Evolutionary conservation across 208 protist species (phyloP).

Genomic region (Lotmaria passim): DNA sequence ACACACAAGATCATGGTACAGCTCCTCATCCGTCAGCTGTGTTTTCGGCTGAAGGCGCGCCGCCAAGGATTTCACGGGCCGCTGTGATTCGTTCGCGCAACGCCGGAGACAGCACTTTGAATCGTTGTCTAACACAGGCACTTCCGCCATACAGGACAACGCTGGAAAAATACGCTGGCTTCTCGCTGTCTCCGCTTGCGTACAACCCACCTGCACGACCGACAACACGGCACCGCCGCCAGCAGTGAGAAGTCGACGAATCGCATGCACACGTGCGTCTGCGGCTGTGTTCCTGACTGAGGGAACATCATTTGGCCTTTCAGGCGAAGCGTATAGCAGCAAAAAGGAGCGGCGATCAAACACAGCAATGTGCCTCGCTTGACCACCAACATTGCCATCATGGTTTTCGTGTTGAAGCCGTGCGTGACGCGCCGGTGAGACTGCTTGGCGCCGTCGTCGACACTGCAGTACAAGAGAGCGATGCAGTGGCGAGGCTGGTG

Average conservation of each 20-base stretch:
- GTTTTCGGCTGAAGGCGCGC: too few species aligned
- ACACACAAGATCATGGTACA: slow-evolving; percentile 25
- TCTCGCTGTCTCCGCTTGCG: too few species aligned
- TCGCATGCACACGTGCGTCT: neutral
- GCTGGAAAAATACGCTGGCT: too few species aligned
- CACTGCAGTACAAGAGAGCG: slow-evolving; percentile 30
- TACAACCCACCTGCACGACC: neutral
- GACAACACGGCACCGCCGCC: slow-evolving; percentile 12
- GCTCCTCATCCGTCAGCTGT: slow-evolving; percentile 9
- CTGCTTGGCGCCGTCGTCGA: slow-evolving; percentile 15
- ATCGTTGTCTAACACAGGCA: too few species aligned
- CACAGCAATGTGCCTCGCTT: neutral
- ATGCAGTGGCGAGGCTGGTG: neutral
- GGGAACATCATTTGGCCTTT: too few species aligned
- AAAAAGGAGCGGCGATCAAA: neutral
- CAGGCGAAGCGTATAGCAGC: neutral
- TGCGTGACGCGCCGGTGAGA: slow-evolving; percentile 11
- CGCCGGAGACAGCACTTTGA: too few species aligned
- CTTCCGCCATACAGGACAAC: too few species aligned
- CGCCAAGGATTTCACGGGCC: too few species aligned
- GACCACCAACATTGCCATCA: neutral
- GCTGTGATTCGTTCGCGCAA: too few species aligned
- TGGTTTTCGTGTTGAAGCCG: too few species aligned
- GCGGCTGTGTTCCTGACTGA: too few species aligned
- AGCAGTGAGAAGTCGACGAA: neutral